Percentiles rank a stretch among this genome's conserved stretches.
phyloP scores from a whole-genome alignment of 2,329 filamentous ascomycete species.

The Fusarium robinianum region DNA sequence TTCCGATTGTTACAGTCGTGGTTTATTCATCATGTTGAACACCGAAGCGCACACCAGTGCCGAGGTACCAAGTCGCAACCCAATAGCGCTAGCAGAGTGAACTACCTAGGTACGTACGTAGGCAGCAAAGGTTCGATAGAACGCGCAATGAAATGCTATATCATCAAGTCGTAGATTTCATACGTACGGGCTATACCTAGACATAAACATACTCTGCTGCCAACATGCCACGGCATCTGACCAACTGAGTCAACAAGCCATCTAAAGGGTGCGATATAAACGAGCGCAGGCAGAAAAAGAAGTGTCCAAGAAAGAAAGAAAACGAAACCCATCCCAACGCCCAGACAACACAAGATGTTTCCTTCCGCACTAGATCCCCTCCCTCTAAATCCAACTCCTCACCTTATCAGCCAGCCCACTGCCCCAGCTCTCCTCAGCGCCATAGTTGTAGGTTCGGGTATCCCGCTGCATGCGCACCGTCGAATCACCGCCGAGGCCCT shows the following conservation, averaged over 20 bases:
- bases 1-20: too few species aligned
- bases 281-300: too few species aligned
- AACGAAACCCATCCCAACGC: constrained; percentile 19
- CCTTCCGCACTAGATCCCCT: constrained; percentile 8
- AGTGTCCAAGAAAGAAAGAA: background rate
- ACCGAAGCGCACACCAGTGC: too few species aligned
- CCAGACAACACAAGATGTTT: constrained; percentile 14
- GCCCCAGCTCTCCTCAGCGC: constrained; percentile 41
- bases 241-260: too few species aligned
- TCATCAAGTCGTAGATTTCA: background rate
- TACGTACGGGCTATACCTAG: background rate
- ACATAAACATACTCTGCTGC: background rate
- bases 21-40: too few species aligned
- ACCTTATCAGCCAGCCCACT: constrained; percentile 46
- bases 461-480: constrained; percentile 42
- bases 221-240: background rate
- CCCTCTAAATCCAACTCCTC: constrained; percentile 48
- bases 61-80: too few species aligned
- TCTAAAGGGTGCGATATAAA: too few species aligned
- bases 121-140: too few species aligned
- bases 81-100: too few species aligned
- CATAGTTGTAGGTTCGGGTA: constrained; percentile 43
- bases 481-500: constrained; percentile 37
- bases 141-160: too few species aligned
- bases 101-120: too few species aligned